A percentile compares a stretch with the other conserved stretches of the same genome.
Evolutionary conservation across 2,329 filamentous ascomycete genomes (phyloP).

Genomic region (Arthrobotrys megalospora): DNA sequence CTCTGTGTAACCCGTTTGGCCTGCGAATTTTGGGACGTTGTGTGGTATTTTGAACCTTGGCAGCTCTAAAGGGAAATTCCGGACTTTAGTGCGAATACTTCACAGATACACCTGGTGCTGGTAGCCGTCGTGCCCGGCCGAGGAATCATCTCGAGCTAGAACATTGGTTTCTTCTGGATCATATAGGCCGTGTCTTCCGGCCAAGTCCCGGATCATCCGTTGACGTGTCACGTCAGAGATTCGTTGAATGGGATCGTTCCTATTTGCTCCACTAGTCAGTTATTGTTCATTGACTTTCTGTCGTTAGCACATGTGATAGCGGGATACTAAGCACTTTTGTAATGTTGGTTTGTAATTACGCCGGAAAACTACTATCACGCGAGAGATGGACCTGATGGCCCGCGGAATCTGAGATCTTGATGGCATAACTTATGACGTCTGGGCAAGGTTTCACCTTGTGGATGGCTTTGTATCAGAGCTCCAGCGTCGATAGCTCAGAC

Average conservation of each 20-base stretch:
- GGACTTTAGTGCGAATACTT: slow-evolving; percentile 10
- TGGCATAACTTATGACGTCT: neutral
- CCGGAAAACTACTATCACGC: neutral
- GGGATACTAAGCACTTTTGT: neutral
- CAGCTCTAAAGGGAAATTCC: slow-evolving; percentile 19
- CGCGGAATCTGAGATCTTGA: slow-evolving; percentile 8
- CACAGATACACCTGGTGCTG: neutral
- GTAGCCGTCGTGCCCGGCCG: neutral
- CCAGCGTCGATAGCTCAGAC: neutral
- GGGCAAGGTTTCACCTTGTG: neutral
- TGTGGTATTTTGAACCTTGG: slow-evolving; percentile 32
- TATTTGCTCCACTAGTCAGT: neutral
- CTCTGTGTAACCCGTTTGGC: neutral
- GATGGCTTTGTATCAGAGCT: neutral
- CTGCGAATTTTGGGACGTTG: neutral
- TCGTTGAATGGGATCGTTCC: neutral
- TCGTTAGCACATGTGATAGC: neutral
- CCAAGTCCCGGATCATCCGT: slow-evolving; percentile 18
- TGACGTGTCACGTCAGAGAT: neutral
- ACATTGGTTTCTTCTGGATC: neutral
- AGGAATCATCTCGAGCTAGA: neutral
- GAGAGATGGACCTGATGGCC: neutral
- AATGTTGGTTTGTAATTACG: neutral
- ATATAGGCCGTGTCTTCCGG: neutral
- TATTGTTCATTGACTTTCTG: too few species aligned